phyloP scores from a whole-genome alignment of 1,139 yeast species.

The Scheffersomyces titani region DNA sequence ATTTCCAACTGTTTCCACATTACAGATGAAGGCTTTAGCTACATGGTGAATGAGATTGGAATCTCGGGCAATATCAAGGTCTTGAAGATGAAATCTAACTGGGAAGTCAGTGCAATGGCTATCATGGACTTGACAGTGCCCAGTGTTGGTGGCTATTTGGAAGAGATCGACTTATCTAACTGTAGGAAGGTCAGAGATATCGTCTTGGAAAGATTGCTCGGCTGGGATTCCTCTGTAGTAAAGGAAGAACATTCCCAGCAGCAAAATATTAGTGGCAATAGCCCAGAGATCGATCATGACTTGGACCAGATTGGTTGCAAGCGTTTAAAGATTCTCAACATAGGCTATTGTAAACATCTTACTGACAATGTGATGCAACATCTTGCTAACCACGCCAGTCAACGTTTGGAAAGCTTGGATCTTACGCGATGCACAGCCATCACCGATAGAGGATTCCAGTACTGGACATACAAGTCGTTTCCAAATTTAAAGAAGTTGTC shows the following conservation, averaged over 20 bases:
- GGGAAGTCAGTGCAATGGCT: slow-evolving; percentile 82
- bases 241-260: slow-evolving; percentile 5
- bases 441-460: slow-evolving; percentile 70
- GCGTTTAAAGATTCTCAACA: slow-evolving; percentile 50
- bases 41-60: slow-evolving; percentile 70
- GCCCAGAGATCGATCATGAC: slow-evolving; percentile 13
- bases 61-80: slow-evolving; percentile 57
- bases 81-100: slow-evolving; percentile 65
- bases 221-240: slow-evolving; percentile 40
- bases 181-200: slow-evolving; percentile 74
- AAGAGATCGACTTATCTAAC: slow-evolving; percentile 65
- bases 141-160: slow-evolving; percentile 58
- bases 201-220: slow-evolving; percentile 66
- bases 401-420: slow-evolving; percentile 56
- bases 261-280: slow-evolving; percentile 4
- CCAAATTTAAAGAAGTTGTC: slow-evolving; percentile 53
- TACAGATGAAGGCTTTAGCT: slow-evolving; percentile 72
- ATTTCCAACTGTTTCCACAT: slow-evolving; percentile 75
- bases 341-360: slow-evolving; percentile 73
- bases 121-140: slow-evolving; percentile 75
- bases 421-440: slow-evolving; percentile 76
- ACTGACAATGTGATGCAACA: slow-evolving; percentile 69
- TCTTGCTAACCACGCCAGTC: slow-evolving; percentile 58
- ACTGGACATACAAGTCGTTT: slow-evolving; percentile 60
- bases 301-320: slow-evolving; percentile 53